Conservation (phyloP, 805 yeast genomes). For the Wickerhamiella occidentalis region DNA sequence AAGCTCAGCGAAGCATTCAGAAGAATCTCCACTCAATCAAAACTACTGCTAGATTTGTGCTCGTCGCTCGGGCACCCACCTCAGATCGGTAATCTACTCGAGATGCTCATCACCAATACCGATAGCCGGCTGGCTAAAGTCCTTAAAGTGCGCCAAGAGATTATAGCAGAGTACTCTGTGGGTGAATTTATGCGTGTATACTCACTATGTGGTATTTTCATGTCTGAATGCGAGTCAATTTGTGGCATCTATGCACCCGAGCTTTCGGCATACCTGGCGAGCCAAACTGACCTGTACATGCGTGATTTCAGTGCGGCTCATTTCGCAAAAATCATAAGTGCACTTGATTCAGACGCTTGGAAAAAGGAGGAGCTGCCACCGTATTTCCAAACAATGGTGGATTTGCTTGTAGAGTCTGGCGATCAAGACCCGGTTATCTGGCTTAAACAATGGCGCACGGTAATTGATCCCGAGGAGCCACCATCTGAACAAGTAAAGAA, state of each 20-base stretch:
- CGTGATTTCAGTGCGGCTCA: constrained; percentile 43
- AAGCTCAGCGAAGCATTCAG: constrained; percentile 60
- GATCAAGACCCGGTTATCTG: constrained; percentile 39
- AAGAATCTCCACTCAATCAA: constrained; percentile 67
- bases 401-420: constrained; percentile 39
- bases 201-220: constrained; percentile 52
- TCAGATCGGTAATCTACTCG: constrained; percentile 55
- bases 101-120: constrained; percentile 53
- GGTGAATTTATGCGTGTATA: constrained; percentile 57
- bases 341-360: constrained; percentile 67
- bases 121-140: constrained; percentile 71
- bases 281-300: constrained; percentile 51
- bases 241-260: constrained; percentile 53
- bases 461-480: constrained; percentile 4
- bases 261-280: constrained; percentile 54
- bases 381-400: constrained; percentile 38
- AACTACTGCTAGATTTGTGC: constrained; percentile 60
- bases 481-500: neutral
- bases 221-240: constrained; percentile 72
- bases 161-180: constrained; percentile 44
- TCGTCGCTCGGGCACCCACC: constrained; percentile 39
- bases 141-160: constrained; percentile 62
- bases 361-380: constrained; percentile 49
- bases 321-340: constrained; percentile 35
- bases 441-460: constrained; percentile 23